A percentile compares a stretch with the other conserved stretches of the same genome.
Evolutionary conservation across 208 protist species (phyloP).

Genomic region (Trypanosoma melophagium): DNA sequence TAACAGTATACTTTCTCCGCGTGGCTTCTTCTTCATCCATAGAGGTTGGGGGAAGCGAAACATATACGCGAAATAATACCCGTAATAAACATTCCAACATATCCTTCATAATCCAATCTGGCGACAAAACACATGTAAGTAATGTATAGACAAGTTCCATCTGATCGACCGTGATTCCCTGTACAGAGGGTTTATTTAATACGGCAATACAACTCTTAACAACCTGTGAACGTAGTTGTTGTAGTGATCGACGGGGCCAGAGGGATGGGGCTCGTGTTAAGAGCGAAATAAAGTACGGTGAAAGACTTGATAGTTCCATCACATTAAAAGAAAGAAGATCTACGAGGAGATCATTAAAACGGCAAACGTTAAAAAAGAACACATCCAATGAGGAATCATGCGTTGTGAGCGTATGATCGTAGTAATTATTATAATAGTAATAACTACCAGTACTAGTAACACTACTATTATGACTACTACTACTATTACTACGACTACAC

Average conservation of each 20-base stretch:
- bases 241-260: slow-evolving; percentile 57
- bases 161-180: slow-evolving; percentile 47
- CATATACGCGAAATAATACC: slow-evolving; percentile 70
- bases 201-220: slow-evolving; percentile 71
- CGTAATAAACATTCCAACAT: slow-evolving; percentile 69
- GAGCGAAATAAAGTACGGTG: slow-evolving; percentile 59
- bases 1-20: slow-evolving; percentile 45
- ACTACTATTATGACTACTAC: background rate
- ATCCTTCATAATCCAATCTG: slow-evolving; percentile 70
- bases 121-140: slow-evolving; percentile 43
- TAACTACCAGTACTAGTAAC: slow-evolving; percentile 9
- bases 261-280: slow-evolving; percentile 41
- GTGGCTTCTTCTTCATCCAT: slow-evolving; percentile 54
- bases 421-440: background rate
- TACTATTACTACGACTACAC: too few relatives aligned
- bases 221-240: slow-evolving; percentile 73
- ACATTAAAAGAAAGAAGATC: slow-evolving; percentile 83
- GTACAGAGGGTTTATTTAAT: slow-evolving; percentile 59
- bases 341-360: slow-evolving; percentile 75
- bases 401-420: background rate
- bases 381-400: slow-evolving; percentile 34
- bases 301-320: slow-evolving; percentile 60
- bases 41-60: slow-evolving; percentile 49
- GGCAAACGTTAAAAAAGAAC: slow-evolving; percentile 77
- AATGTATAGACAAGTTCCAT: slow-evolving; percentile 66